Conservation (phyloP, 208 protist genomes). For the Trypanosoma mega region DNA sequence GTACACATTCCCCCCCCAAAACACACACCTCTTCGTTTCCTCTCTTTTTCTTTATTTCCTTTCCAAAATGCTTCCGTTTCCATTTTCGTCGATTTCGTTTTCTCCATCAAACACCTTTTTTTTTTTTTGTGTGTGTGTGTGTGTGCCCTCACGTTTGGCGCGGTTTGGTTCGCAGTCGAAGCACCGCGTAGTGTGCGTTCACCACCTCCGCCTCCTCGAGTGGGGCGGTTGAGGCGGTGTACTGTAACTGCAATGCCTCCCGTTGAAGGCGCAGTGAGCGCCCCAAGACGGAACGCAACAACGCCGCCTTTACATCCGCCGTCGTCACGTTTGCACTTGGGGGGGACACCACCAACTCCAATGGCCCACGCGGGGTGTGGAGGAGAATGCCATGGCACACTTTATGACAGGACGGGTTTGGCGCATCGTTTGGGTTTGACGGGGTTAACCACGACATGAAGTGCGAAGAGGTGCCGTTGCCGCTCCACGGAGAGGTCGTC, state of each 20-base stretch:
- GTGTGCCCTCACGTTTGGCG: too few species aligned
- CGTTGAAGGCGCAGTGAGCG: constrained; percentile 35
- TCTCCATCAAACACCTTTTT: too few species aligned
- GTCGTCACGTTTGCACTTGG: constrained; percentile 24
- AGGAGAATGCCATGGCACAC: constrained; percentile 38
- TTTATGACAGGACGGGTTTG: too few species aligned
- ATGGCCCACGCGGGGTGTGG: constrained; percentile 37
- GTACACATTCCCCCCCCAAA: too few species aligned
- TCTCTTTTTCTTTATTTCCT: too few species aligned
- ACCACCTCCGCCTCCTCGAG: constrained; percentile 31
- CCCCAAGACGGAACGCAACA: constrained; percentile 48
- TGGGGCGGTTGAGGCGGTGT: constrained; percentile 30
- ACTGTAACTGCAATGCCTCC: constrained; percentile 30
- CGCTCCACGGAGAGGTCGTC: constrained; percentile 26
- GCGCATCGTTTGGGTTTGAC: too few species aligned
- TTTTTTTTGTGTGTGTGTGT: too few species aligned
- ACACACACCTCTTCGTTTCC: too few species aligned
- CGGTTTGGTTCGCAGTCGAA: constrained; percentile 40
- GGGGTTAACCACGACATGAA: constrained; percentile 14
- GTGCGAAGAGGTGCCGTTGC: background rate
- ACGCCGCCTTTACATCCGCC: constrained; percentile 41
- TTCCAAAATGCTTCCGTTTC: too few species aligned
- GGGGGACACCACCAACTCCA: constrained; percentile 39
- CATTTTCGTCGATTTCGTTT: too few species aligned
- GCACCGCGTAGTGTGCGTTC: constrained; percentile 31